A percentile compares a stretch with the other conserved stretches of the same genome.
Evolutionary conservation across 257 asterid species (phyloP).

Genomic region (Penstemon eatonii): DNA sequence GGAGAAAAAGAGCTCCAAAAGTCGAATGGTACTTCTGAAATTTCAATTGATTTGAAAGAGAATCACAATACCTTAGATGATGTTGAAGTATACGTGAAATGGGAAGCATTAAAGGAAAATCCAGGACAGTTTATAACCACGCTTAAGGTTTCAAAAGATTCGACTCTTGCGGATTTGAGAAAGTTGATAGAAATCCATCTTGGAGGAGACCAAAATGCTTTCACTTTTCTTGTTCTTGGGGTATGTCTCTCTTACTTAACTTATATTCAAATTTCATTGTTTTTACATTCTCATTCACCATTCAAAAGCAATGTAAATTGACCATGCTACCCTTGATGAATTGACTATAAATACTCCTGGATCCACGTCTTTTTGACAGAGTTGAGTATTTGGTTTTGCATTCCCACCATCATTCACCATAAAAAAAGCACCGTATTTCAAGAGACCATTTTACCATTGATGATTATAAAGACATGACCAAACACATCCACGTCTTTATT

Average conservation of each 20-base stretch:
- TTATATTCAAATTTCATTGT: background rate
- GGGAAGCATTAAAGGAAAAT: conserved; percentile 83
- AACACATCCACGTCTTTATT: too few relatives aligned
- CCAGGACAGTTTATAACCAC: conserved; percentile 64
- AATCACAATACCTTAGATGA: conserved; percentile 34
- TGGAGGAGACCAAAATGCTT: conserved; percentile 56
- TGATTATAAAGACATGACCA: too few relatives aligned
- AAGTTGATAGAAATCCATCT: conserved; percentile 80
- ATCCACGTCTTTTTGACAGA: too few relatives aligned
- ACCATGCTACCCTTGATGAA: too few relatives aligned
- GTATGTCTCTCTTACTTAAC: conserved; percentile 28
- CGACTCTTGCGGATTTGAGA: conserved; percentile 79
- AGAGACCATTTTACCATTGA: too few relatives aligned
- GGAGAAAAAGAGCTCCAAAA: conserved; percentile 27
- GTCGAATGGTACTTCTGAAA: conserved; percentile 24
- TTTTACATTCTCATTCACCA: conserved; percentile 4
- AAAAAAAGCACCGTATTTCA: too few relatives aligned
- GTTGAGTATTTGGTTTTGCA: too few relatives aligned
- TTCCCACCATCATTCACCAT: too few relatives aligned
- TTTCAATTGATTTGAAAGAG: conserved; percentile 38
- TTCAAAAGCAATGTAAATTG: too few relatives aligned
- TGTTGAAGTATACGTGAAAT: conserved; percentile 65
- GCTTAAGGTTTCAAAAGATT: conserved; percentile 56
- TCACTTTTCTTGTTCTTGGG: conserved; percentile 57
- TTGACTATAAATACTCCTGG: too few relatives aligned